Conservation (phyloP, 1,284 basidiomycete genomes). For the Marasmius sp. region DNA sequence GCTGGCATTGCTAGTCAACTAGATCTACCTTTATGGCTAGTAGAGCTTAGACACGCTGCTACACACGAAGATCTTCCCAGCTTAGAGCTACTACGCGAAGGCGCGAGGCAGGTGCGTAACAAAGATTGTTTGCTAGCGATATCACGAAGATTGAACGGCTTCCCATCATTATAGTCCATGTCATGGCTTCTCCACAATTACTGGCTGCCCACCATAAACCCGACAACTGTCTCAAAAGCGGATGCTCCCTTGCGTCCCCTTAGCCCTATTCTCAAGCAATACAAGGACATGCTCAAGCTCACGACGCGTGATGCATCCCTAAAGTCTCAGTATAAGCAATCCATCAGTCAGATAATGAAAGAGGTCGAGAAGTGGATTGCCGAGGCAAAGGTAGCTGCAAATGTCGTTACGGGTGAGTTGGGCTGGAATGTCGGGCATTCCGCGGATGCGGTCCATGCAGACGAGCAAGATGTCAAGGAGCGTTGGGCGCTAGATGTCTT, state of each 20-base stretch:
- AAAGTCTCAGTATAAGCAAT: slow-evolving; percentile 46
- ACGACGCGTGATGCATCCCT: slow-evolving; percentile 62
- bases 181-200: slow-evolving; percentile 81
- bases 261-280: slow-evolving; percentile 61
- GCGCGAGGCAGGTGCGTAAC: slow-evolving; percentile 62
- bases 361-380: slow-evolving; percentile 73
- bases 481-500: slow-evolving; percentile 68
- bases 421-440: slow-evolving; percentile 40
- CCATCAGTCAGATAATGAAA: slow-evolving; percentile 49
- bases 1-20: slow-evolving; percentile 85
- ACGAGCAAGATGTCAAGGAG: slow-evolving; percentile 49
- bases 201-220: slow-evolving; percentile 73
- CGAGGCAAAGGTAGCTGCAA: slow-evolving; percentile 65
- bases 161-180: slow-evolving; percentile 64
- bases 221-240: slow-evolving; percentile 35
- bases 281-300: slow-evolving; percentile 66
- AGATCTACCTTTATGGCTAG: slow-evolving; percentile 85
- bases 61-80: slow-evolving; percentile 96
- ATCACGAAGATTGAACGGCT: slow-evolving; percentile 1
- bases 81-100: slow-evolving; percentile 77
- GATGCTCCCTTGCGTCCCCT: slow-evolving; percentile 47
- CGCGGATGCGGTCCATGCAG: slow-evolving; percentile 29
- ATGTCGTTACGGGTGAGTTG: slow-evolving; percentile 42
- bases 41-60: slow-evolving; percentile 92
- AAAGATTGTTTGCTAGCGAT: not conserved